phyloP scores from a whole-genome alignment of 2,329 filamentous ascomycete genomes.

The Nannizziopsis barbatae region DNA sequence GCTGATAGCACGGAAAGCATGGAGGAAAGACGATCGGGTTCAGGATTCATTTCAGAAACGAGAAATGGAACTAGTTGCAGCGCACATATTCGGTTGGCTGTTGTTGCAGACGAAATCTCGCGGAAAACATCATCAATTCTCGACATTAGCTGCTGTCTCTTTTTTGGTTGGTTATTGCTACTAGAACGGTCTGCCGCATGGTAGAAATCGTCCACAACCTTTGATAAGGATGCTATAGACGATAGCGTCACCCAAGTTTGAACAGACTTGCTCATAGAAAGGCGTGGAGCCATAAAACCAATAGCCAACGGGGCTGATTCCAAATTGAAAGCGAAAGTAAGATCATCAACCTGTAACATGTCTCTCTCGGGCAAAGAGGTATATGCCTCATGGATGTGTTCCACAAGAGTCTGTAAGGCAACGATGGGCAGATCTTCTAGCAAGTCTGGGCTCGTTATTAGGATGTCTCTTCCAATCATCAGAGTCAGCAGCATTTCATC shows the following conservation, averaged over 20 bases:
- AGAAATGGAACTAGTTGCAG: constrained; percentile 46
- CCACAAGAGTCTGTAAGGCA: constrained; percentile 53
- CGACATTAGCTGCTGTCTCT: constrained; percentile 30
- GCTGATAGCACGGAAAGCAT: constrained; percentile 49
- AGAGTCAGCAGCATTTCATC: constrained; percentile 69
- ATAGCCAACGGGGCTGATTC: constrained; percentile 27
- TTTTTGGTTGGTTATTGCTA: constrained; percentile 18
- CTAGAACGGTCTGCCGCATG: constrained; percentile 9
- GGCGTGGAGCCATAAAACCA: constrained; percentile 28
- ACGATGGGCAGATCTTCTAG: constrained; percentile 30
- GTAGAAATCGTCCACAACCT: constrained; percentile 24
- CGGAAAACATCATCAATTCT: constrained; percentile 28
- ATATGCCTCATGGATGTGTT: constrained; percentile 69
- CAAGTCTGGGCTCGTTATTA: constrained; percentile 35
- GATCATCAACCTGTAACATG: constrained; percentile 65
- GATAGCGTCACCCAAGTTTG: constrained; percentile 33
- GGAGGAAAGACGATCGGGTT: constrained; percentile 43
- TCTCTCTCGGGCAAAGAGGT: constrained; percentile 57
- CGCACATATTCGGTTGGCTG: constrained; percentile 36
- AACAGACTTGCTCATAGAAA: constrained; percentile 28
- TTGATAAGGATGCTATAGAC: constrained; percentile 33
- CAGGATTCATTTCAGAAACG: constrained; percentile 37
- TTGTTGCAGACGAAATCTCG: constrained; percentile 29
- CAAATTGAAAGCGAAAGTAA: constrained; percentile 43
- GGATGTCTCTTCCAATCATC: constrained; percentile 52